Conservation (phyloP, 441 rosid genomes). For the Erodium texanum region DNA sequence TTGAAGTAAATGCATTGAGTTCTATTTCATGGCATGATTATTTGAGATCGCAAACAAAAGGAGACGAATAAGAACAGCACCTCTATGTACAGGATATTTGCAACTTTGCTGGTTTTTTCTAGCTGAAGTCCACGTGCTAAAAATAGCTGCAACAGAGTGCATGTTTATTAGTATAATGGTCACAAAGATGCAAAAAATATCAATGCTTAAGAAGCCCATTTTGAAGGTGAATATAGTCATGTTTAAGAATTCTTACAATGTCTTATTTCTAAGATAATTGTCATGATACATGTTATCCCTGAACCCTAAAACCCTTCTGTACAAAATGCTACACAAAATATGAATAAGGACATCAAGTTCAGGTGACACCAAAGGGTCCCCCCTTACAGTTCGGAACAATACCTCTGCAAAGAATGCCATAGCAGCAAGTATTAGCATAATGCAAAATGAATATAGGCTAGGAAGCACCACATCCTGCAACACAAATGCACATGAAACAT, state of each 20-base stretch:
- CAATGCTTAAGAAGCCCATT: not conserved
- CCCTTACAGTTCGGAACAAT: constrained; percentile 3
- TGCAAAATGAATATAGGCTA: constrained; percentile 33
- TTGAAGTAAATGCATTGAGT: not conserved
- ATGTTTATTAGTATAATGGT: constrained; percentile 8
- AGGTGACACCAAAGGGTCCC: not conserved
- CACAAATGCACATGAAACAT: constrained; percentile 11
- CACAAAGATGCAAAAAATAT: not conserved
- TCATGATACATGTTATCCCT: not conserved
- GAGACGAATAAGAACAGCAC: constrained; percentile 22
- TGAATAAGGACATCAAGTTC: not conserved
- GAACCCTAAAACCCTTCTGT: not conserved
- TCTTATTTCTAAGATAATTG: not conserved
- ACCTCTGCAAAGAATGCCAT: constrained; percentile 82
- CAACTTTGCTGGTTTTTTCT: constrained; percentile 73
- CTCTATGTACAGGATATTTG: constrained; percentile 59
- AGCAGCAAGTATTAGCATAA: constrained; percentile 48
- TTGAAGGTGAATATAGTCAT: not conserved
- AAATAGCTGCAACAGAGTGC: constrained; percentile 37
- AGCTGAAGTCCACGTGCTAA: constrained; percentile 82
- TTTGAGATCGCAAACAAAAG: not conserved
- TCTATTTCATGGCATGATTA: not conserved
- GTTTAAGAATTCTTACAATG: not conserved
- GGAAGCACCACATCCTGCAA: constrained; percentile 70
- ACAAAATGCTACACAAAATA: not conserved